Base-by-base conservation (phyloP, 2,329 filamentous ascomycete genomes). In the Sporothrix dimorphospora region DNA sequence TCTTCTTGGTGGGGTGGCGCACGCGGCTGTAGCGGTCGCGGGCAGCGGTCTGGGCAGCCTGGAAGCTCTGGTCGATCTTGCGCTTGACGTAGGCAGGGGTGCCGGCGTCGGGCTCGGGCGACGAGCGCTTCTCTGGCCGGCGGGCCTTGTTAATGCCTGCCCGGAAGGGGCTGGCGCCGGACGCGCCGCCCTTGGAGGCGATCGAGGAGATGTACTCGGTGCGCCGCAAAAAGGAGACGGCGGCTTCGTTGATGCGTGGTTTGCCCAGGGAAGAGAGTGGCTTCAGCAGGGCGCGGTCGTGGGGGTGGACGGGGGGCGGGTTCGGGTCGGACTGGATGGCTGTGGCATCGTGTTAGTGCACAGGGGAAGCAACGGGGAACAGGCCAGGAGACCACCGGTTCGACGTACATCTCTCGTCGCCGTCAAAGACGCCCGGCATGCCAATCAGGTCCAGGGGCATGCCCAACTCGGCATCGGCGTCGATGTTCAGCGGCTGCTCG, bases 381-480 rank as follows among this genome's bases (percentile, higher is more conserved):
- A 47, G 7, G 49, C 27, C 57, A 57, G 38, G 27, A 34, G 3
- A 16, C 47, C 4, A 11, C 7, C 6, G 24, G 21, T 5, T 1
- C 7, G 14, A 53, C 86, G 80, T 86, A 98, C 94, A 94, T 83
- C 92, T 92, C 85, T 98, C 95, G 80, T 98, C 94, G 72, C 94
- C 95, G 78, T 98, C 91, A 79, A 98, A 98, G 72, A 98, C 91
- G 40, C 94, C 94, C 7, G 95, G 95, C 84, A 98, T 93, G 78
- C 96, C 96, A 72, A 98, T 92, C 76, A 99, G 84, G 80, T 98
- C 95, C 79, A 99, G 90, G 73, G 94, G 94, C 96, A 99, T 98
- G 72, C 96, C 96, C 77, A 98, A 88, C 84, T 99, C 96, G 9
- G 94, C 96, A 88, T 99, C 96, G 40, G 94, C 94, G 82, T 99